Percentiles rank a stretch among this genome's conserved stretches.
Conservation (phyloP, 371 early-diverging fungal species). For the Rhizomucor miehei region DNA sequence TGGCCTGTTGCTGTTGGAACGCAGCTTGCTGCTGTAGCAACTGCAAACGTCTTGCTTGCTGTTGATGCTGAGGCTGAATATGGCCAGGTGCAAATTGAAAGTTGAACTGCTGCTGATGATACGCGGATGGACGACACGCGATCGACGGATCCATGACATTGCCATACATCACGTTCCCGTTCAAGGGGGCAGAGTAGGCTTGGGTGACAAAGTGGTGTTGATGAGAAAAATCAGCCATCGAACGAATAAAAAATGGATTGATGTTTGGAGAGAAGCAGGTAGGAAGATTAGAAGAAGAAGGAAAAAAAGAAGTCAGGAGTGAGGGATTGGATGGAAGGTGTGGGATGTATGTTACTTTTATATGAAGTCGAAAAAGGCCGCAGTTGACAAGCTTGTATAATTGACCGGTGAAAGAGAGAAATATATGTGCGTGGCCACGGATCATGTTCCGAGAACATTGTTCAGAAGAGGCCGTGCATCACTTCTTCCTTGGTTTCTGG, state of each 20-base stretch:
- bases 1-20: constrained; percentile 11
- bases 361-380: no score
- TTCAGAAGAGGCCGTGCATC: no score
- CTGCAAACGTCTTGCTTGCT: constrained; percentile 9
- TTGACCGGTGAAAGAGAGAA: no score
- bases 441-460: no score
- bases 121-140: neutral
- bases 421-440: no score
- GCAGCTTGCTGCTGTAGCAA: constrained; percentile 9
- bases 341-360: no score
- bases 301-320: neutral
- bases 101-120: constrained; percentile 11
- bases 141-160: constrained; percentile 5
- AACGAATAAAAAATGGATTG: constrained; percentile 4
- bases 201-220: constrained; percentile 5
- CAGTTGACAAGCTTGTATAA: no score
- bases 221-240: constrained; percentile 6
- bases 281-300: neutral
- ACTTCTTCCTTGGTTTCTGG: no score
- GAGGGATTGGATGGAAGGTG: neutral
- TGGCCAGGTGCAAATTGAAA: constrained; percentile 9
- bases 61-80: constrained; percentile 11
- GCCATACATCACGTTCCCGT: constrained; percentile 11
- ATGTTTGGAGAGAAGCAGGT: neutral
- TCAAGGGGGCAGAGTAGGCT: constrained; percentile 7